Conservation (phyloP, 2,329 filamentous ascomycete species). For the Sordariomycetes sp. region DNA sequence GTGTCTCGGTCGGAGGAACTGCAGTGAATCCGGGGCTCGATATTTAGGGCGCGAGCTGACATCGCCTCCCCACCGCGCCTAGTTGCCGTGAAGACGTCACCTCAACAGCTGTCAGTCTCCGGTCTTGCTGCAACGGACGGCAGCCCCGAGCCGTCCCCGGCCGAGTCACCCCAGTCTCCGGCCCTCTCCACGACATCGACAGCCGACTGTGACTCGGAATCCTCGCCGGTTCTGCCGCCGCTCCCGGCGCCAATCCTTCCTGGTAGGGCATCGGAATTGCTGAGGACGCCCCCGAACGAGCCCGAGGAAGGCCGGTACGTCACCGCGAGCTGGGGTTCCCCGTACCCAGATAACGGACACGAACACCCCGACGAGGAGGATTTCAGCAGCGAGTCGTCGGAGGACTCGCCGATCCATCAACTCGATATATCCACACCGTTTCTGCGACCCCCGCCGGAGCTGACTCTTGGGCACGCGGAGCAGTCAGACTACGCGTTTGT, state of each 20-base stretch:
- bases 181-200: conserved; percentile 50
- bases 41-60: not conserved
- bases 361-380: conserved; percentile 34
- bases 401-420: conserved; percentile 47
- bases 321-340: conserved; percentile 85
- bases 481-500: conserved; percentile 17
- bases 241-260: conserved; percentile 33
- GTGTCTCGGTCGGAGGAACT: conserved; percentile 5
- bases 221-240: conserved; percentile 43
- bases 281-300: conserved; percentile 4
- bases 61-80: not conserved
- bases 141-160: conserved; percentile 16
- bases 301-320: conserved; percentile 31
- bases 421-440: conserved; percentile 50
- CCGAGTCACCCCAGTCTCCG: conserved; percentile 35
- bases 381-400: conserved; percentile 44
- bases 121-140: conserved; percentile 53
- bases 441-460: conserved; percentile 39
- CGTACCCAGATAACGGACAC: conserved; percentile 58
- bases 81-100: conserved; percentile 39
- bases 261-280: conserved; percentile 7
- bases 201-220: conserved; percentile 40
- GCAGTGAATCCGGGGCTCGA: conserved; percentile 10
- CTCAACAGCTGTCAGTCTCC: conserved; percentile 34
- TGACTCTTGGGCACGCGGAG: conserved; percentile 12